Percentiles rank a stretch among this genome's conserved stretches.
Conservation (phyloP, 148 eudicot genomes). For the Amaranthus palmeri region DNA sequence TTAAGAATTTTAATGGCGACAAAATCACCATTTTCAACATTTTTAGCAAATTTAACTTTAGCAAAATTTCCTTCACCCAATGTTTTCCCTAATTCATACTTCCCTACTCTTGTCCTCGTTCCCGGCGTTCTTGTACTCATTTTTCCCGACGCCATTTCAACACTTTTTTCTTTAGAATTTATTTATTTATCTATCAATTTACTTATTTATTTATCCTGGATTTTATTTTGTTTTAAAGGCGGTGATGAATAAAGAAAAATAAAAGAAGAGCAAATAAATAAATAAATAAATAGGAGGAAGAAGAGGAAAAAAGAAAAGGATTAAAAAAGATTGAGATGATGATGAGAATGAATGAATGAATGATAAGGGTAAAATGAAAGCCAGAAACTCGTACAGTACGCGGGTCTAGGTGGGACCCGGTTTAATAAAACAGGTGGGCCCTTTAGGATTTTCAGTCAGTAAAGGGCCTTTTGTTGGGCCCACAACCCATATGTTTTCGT, state of each 20-base stretch:
- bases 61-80: constrained; percentile 83
- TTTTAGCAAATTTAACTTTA: constrained; percentile 69
- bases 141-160: constrained; percentile 12
- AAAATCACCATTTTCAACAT: constrained; percentile 43
- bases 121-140: constrained; percentile 31
- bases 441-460: too few species aligned
- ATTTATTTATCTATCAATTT: too few species aligned
- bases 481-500: too few species aligned
- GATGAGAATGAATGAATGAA: neutral
- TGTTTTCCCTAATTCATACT: constrained; percentile 74
- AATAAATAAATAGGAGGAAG: too few species aligned
- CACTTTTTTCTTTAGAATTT: neutral
- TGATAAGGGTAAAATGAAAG: neutral
- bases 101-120: constrained; percentile 67
- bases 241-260: too few species aligned
- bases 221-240: too few species aligned
- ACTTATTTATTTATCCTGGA: too few species aligned
- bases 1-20: constrained; percentile 77
- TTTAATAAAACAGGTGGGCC: too few species aligned
- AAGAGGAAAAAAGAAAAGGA: neutral
- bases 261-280: too few species aligned
- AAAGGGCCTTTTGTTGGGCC: too few species aligned
- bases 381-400: neutral
- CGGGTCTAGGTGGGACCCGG: neutral
- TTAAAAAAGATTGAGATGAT: neutral